Evolutionary conservation across 768 basidiomycete genomes (phyloP), one percentile per base, ranked within the genome.

Genomic region (Termitomyces sp.): DNA sequence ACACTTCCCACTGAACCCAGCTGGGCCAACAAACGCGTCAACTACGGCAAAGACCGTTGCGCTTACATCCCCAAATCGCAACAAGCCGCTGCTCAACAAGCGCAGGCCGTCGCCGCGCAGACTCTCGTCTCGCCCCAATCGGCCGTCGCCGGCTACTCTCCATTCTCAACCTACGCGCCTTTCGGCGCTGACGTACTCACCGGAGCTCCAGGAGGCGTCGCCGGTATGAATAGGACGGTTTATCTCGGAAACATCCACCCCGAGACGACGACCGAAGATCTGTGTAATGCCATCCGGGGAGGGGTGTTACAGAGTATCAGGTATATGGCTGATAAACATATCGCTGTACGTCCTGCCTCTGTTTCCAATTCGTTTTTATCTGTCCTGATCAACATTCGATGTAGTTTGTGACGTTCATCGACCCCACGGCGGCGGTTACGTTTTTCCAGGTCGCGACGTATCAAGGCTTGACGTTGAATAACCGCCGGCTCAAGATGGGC

Each of bases 41-140:
- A 94, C 72, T 99, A 95, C 64, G 96, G 96, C 65, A 99, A 99
- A 72, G 97, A 99, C 68, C 91, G 96, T 52, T 98, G 96, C 60
- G 95, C 95, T 11, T 98, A 97, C 68, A 89, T 98, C 23, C 97
- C 97, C 61, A 98, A 92, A 75, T 94, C 89, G 33, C 95, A 89
- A 71, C 94, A 89, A 73, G 93, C 84, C 0, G 90, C 89, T 10
- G 90, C 90, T 2, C 89, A 90, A 62, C 88, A 89, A 47, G 90
- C 90, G 7, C 90, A 92, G 64, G 89, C 87, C 23, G 90, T 88
- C n/a, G 90, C 89, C 5, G 89, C 89, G 0, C 89, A 91, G 66
- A 87, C 76, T 2, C 70, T 76, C 45, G 76, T 77, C 42, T 88
- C 59, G 20, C 59, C 88, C 0, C 89, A 90, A 62, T 84, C 74